These are phyloP conservation scores for Begonia fuchsioides DNA, from an alignment of 306 rosid species.

Conservation along the genomic window DNA sequence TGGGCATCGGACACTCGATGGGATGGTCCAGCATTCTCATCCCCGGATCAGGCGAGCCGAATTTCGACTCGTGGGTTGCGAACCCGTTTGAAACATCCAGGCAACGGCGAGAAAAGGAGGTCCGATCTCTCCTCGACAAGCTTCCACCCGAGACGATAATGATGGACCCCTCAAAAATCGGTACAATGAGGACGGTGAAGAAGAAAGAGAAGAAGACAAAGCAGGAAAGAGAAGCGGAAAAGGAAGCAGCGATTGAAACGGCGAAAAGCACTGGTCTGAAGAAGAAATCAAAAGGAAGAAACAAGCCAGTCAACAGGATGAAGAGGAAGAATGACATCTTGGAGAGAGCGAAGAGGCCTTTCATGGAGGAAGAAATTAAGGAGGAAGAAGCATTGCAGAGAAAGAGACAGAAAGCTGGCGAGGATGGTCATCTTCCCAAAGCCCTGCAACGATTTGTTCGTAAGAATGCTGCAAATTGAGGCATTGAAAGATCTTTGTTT, in stretches of 20 bases:
- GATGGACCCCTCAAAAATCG: slow-evolving; percentile 66
- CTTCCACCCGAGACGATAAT: slow-evolving; percentile 76
- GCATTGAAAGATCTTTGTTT: too few relatives aligned
- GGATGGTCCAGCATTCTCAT: slow-evolving; percentile 85
- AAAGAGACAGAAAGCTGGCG: background rate
- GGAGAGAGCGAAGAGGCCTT: slow-evolving; percentile 56
- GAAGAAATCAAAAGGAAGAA: slow-evolving; percentile 87
- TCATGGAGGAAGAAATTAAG: slow-evolving; percentile 35
- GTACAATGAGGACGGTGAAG: slow-evolving; percentile 30
- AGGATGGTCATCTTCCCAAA: background rate
- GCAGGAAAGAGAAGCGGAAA: slow-evolving; percentile 46
- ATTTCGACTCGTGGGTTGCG: slow-evolving; percentile 77
- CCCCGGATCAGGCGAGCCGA: slow-evolving; percentile 94
- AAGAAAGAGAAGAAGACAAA: slow-evolving; percentile 27
- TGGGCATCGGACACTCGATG: slow-evolving; percentile 81
- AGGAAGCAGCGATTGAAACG: slow-evolving; percentile 55
- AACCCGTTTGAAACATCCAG: slow-evolving; percentile 75
- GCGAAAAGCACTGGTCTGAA: slow-evolving; percentile 40
- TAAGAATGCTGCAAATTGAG: background rate
- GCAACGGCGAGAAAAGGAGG: slow-evolving; percentile 81
- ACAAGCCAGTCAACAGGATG: slow-evolving; percentile 41
- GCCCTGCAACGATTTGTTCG: background rate
- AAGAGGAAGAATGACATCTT: slow-evolving; percentile 50
- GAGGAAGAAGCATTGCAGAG: background rate
- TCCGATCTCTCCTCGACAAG: slow-evolving; percentile 52